Evolutionary conservation across 345 rosid genomes (phyloP), one percentile per base, ranked within the genome.

Genomic region (Raphanus sativus): DNA sequence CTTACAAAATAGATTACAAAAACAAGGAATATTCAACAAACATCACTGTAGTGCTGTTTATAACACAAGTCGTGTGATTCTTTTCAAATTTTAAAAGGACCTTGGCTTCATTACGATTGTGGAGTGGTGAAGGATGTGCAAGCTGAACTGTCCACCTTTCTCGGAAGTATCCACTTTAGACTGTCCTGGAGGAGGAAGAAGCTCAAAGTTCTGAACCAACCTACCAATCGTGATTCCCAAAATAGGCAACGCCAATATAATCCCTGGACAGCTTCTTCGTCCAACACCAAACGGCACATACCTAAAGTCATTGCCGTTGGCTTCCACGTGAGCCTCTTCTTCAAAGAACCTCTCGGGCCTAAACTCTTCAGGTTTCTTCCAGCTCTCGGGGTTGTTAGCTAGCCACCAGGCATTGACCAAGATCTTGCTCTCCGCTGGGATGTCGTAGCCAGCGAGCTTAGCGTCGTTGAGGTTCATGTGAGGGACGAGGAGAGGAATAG

Each of bases 401-500:
- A 95, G 89, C 94, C 96, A 92, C 99, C 99, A 95, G 0, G 99
- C 99, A 8, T 95, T 95, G 13, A 95, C 97, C 25, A 95, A 58
- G 84, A 95, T 89, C 40, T 95, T 95, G 93, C 98, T 92, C 80
- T 95, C 99, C 0, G 99, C 99, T 0, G 99, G 99, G 69, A 95
- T 84, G 48, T 95, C 99, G 4, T 80, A 93, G 36, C 92, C 91
- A 0, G 86, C 82, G 25, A 95, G 98, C 86, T 88, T 95, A 25
- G 99, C 99, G 0, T 95, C 97, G 28, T 92, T 74, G 69, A 95
- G 96, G 86, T 95, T 95, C 99, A 95, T 92, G 89, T 95, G 99
- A 0, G 98, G 99, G 15, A 95, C 99, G 16, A 95, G 96, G 1
- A 95, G 91, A 11, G 99, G 99, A 75, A 95, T 95, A 1, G 99